Percentiles rank a stretch among this genome's conserved stretches.
Conservation (phyloP, 2,329 filamentous ascomycete genomes). For the Gnomoniopsis smithogilvyi region DNA sequence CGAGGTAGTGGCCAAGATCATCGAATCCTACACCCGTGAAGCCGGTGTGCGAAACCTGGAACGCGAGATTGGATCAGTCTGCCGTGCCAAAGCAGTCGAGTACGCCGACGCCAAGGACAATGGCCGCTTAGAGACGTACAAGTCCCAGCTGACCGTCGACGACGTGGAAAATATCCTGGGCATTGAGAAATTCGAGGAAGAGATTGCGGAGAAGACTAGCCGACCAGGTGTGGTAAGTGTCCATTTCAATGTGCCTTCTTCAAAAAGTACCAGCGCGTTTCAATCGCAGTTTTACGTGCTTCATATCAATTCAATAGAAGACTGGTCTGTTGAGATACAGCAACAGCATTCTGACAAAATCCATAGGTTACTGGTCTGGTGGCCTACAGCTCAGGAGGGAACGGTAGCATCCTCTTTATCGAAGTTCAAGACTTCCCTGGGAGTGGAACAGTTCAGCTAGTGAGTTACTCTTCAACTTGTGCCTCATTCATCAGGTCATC, state of each 20-base stretch:
- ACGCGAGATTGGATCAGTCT: conserved; percentile 91
- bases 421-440: conserved; percentile 98
- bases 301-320: too few species aligned
- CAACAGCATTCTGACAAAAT: too few species aligned
- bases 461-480: background rate
- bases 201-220: conserved; percentile 81
- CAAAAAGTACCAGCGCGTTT: too few species aligned
- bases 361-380: conserved; percentile 71
- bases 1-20: conserved; percentile 90
- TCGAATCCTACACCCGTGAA: conserved; percentile 94
- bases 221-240: conserved; percentile 83
- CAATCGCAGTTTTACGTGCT: too few species aligned
- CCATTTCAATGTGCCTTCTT: too few species aligned
- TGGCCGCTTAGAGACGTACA: conserved; percentile 66
- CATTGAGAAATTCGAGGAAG: conserved; percentile 90
- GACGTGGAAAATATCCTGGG: conserved; percentile 91
- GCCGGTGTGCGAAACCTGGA: conserved; percentile 94
- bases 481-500: background rate
- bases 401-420: conserved; percentile 96
- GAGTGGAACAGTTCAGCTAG: conserved; percentile 80
- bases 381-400: conserved; percentile 87
- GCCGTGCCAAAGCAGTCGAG: conserved; percentile 91
- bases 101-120: conserved; percentile 86
- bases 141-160: conserved; percentile 66
- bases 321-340: too few species aligned